Percentiles rank a stretch among this genome's conserved stretches.
phyloP scores from a whole-genome alignment of 768 basidiomycete genomes.

The Pilatotrama ljubarskyi region DNA sequence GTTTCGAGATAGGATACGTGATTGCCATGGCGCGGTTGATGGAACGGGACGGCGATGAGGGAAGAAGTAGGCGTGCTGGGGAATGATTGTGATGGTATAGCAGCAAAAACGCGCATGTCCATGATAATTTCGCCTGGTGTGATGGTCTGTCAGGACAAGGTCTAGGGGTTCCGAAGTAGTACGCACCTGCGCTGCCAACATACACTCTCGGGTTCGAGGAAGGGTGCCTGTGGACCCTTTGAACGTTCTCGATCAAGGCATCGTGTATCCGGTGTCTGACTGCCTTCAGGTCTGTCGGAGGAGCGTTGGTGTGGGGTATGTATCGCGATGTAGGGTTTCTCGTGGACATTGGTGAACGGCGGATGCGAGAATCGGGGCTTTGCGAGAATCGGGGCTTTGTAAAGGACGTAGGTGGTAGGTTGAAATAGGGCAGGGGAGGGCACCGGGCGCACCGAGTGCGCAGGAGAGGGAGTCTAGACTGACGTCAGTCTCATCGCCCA shows the following conservation, averaged over 20 bases:
- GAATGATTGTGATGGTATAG: conserved; percentile 8
- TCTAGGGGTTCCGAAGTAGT: not conserved
- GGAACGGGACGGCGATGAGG: conserved; percentile 12
- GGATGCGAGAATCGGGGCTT: not conserved
- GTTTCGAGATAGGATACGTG: conserved; percentile 33
- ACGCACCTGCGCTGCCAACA: conserved; percentile 26
- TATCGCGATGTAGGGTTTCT: conserved; percentile 9
- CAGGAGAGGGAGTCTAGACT: conserved; percentile 11
- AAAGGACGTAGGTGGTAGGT: not conserved
- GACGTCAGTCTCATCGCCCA: conserved; percentile 8
- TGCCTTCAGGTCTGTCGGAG: conserved; percentile 17
- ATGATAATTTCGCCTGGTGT: conserved; percentile 26
- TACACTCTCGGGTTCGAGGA: conserved; percentile 21
- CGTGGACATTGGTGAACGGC: not conserved
- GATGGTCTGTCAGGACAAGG: not conserved
- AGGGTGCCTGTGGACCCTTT: conserved; percentile 26
- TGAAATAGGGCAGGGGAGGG: not conserved
- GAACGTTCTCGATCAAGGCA: conserved; percentile 21
- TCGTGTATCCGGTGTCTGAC: conserved; percentile 18
- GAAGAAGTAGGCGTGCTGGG: conserved; percentile 7
- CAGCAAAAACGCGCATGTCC: conserved; percentile 23
- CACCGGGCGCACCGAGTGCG: conserved; percentile 11
- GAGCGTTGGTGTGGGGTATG: conserved; percentile 21
- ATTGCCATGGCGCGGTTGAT: conserved; percentile 13
- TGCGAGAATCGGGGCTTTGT: not conserved